Base-by-base conservation (phyloP, 805 yeast species). In the Metschnikowia bowlesiae region DNA sequence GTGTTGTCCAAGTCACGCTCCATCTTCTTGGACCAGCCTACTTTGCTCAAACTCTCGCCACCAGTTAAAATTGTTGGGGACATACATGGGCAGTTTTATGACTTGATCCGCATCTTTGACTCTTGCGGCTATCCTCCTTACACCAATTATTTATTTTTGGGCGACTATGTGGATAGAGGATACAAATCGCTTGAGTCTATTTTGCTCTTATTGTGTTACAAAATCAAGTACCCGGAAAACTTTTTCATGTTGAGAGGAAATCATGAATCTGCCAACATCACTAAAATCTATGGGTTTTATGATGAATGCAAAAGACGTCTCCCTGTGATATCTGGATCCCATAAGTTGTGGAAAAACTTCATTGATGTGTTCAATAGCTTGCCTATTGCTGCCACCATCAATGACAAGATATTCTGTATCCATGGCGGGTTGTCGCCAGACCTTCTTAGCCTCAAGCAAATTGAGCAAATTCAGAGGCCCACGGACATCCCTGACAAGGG, bases 41-140 rank as follows among this genome's bases (percentile, higher is more conserved):
- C 84, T 33, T 63, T 85, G 47, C 69, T 85, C 52, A 81, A 82
- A 56, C 67, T 85, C 53, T 82, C 86, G 1, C 85, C 94, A 0
- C 91, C 94, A 0, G 92, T 87, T 3, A 87, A 87, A 64, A 80
- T 87, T 51, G 92, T 87, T 6, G 94, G 94, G 39, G 90, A 89
- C 68, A 84, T 87, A 49, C 94, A 87, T 67, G 95, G 85, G 3
- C 85, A 80, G 57, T 80, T 75, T 57, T 67, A 70, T 55, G 85
- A 80, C 62, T 69, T 80, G 54, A 62, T 79, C 37, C 63, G 85
- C 47, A 79, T 80, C 35, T 79, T 80, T 63, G 77, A 79, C 59
- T 66, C 74, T n/a, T 79, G 83, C 62, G 85, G 85, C 0, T 80
- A 75, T 53, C 85, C 85, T 2, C 85, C 85, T 10, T 67, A 72